Conservation (phyloP, 192 early-diverging fungal genomes). For the Coemansia sp. region DNA sequence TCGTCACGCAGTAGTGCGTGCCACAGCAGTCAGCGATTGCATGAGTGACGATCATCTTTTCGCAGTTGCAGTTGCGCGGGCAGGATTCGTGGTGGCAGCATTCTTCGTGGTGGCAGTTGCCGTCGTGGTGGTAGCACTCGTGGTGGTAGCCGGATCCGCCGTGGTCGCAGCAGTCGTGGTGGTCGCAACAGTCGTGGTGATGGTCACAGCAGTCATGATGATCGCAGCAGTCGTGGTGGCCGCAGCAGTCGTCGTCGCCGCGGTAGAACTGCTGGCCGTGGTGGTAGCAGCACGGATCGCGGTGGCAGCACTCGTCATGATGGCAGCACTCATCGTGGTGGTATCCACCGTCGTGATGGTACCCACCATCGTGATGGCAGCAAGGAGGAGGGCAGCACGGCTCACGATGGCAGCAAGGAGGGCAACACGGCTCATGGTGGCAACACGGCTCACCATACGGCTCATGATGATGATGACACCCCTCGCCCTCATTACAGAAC, state of each 20-base stretch:
- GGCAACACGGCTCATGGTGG: slow-evolving; percentile 18
- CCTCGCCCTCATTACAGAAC: slow-evolving; percentile 24
- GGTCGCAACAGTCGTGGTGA: slow-evolving; percentile 23
- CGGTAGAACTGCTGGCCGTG: slow-evolving; percentile 18
- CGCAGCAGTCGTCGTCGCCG: slow-evolving; percentile 11
- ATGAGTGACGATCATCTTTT: slow-evolving; percentile 41
- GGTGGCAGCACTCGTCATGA: slow-evolving; percentile 24
- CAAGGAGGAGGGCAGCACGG: slow-evolving; percentile 17
- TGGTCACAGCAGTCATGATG: slow-evolving; percentile 16
- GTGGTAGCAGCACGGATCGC: slow-evolving; percentile 22
- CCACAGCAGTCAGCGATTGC: slow-evolving; percentile 49
- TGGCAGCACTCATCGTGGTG: slow-evolving; percentile 18
- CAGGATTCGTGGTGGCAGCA: slow-evolving; percentile 36
- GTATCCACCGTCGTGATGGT: slow-evolving; percentile 46
- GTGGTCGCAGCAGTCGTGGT: slow-evolving; percentile 20
- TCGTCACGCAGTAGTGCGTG: slow-evolving; percentile 56
- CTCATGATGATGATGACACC: slow-evolving; percentile 11
- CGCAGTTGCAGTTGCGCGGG: slow-evolving; percentile 42
- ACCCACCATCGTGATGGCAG: slow-evolving; percentile 31
- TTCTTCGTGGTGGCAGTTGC: slow-evolving; percentile 25
- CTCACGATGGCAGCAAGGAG: slow-evolving; percentile 14
- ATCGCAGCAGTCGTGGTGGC: slow-evolving; percentile 12
- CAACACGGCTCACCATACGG: slow-evolving; percentile 34
- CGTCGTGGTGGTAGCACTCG: slow-evolving; percentile 29
- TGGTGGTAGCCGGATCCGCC: slow-evolving; percentile 23